Percentiles rank a stretch among this genome's conserved stretches.
phyloP scores from a whole-genome alignment of 495 filamentous ascomycete genomes.

The Geoglossum glabrum region DNA sequence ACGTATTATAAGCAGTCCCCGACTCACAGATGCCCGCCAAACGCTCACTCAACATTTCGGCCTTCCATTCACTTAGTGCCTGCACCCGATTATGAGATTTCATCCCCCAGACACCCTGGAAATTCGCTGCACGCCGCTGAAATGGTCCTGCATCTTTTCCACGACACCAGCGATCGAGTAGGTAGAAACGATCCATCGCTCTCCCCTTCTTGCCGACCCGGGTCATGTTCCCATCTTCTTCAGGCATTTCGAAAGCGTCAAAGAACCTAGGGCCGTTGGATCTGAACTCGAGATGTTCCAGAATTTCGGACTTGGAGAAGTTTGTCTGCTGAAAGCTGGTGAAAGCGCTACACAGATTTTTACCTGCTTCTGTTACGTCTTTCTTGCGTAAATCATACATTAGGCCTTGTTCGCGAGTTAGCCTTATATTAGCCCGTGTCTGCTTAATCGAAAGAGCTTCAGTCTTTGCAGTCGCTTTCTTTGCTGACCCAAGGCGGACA shows the following conservation, averaged over 20 bases:
- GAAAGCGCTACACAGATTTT: slow-evolving; percentile 11
- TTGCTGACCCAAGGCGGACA: slow-evolving; percentile 4
- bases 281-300: slow-evolving; percentile 51
- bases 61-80: slow-evolving; percentile 26
- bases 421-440: too few species aligned
- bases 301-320: too few species aligned
- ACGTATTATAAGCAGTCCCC: slow-evolving; percentile 23
- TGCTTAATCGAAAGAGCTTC: too few species aligned
- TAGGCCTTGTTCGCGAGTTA: too few species aligned
- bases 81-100: slow-evolving; percentile 15
- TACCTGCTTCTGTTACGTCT: too few species aligned
- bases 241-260: slow-evolving; percentile 33
- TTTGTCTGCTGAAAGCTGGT: too few species aligned
- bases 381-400: too few species aligned
- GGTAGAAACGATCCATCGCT: slow-evolving; percentile 25
- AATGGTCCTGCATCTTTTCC: slow-evolving; percentile 27
- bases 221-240: slow-evolving; percentile 22
- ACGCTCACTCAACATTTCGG: slow-evolving; percentile 28
- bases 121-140: slow-evolving; percentile 19
- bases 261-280: slow-evolving; percentile 32
- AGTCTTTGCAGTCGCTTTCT: too few species aligned
- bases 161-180: slow-evolving; percentile 34
- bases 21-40: slow-evolving; percentile 20
- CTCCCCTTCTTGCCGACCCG: slow-evolving; percentile 27
- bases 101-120: slow-evolving; percentile 32